Base-by-base conservation (phyloP, 1,139 yeast genomes). In the Suhomyces choctaworum region DNA sequence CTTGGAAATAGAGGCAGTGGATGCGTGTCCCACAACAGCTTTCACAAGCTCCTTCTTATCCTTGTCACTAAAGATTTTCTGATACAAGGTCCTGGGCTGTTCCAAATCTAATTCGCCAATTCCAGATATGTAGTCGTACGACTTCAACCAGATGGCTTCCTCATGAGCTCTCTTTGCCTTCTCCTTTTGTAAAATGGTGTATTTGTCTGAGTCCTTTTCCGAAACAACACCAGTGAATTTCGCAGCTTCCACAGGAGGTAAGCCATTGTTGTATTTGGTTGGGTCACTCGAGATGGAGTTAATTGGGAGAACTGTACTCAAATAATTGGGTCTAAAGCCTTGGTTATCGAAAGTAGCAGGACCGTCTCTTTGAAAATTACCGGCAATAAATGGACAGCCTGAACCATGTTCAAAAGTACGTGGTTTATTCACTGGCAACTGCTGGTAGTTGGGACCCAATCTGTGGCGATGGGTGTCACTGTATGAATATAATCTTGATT, bases 401-500 rank as follows among this genome's bases (percentile, higher is more conserved):
- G 46, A 40, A 14, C 37, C 36, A 16, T 29, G 16, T 7, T 40
- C 40, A 22, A 37, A 39, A 10, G 47, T 47, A 11, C 47, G 37
- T 10, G 60, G 58, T 25, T 45, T 45, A 48, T 60, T 59, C 34
- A 58, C 60, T 2, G 65, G 64, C 22, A 59, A 43, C 34, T 58
- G 64, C 33, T 55, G 59, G 48, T 60, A 58, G 47, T 57, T 60
- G 6, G 41, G 51, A 14, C 65, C 65, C 46, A 60, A 53, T 55
- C 86, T 71, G 66, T 80, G 76, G 52, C 82, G 74, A 50, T 76
- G 82, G 20, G 82, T 76, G 52, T 77, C 82, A 25, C 80, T 70
- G 56, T 77, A 77, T 2, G 81, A 75, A 52, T 73, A 76, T 49
- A 76, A 62, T 55, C 82, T 69, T 13, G 79, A 66, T 51, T 76